Conservation (phyloP, 768 basidiomycete genomes). For the Filobasidium floriforme region DNA sequence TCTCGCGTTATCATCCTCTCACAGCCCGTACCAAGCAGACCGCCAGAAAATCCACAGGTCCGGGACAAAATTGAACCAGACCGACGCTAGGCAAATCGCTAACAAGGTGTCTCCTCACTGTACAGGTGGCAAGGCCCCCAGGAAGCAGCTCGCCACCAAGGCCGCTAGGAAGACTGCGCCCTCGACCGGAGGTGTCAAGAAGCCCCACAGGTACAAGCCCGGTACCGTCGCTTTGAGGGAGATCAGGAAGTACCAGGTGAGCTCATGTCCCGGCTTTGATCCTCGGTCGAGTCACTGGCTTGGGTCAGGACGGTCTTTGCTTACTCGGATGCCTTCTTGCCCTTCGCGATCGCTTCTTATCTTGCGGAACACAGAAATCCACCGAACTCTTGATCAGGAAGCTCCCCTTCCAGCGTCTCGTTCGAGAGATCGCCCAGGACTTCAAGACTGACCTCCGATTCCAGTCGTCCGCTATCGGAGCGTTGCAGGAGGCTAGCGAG, state of each 20-base stretch:
- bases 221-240: slow-evolving; percentile 72
- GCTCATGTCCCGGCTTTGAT: slow-evolving; percentile 8
- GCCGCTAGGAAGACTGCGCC: slow-evolving; percentile 42
- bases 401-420: slow-evolving; percentile 61
- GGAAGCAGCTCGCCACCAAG: slow-evolving; percentile 40
- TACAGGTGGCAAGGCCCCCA: slow-evolving; percentile 69
- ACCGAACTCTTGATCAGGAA: slow-evolving; percentile 54
- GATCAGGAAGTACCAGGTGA: slow-evolving; percentile 51
- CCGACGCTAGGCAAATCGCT: too few species aligned
- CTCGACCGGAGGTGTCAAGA: slow-evolving; percentile 64
- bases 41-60: slow-evolving; percentile 97
- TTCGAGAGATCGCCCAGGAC: slow-evolving; percentile 74
- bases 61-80: too few species aligned
- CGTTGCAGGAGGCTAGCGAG: slow-evolving; percentile 20
- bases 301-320: too few species aligned
- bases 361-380: too few species aligned
- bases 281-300: background rate
- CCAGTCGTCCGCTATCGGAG: slow-evolving; percentile 29
- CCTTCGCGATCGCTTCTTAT: too few species aligned
- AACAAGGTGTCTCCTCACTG: too few species aligned
- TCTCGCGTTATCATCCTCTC: background rate
- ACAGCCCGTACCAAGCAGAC: slow-evolving; percentile 59
- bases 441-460: slow-evolving; percentile 77
- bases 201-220: slow-evolving; percentile 72
- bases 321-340: too few species aligned